Base-by-base conservation (phyloP, 208 protist genomes). In the Leishmania martiniquensis region DNA sequence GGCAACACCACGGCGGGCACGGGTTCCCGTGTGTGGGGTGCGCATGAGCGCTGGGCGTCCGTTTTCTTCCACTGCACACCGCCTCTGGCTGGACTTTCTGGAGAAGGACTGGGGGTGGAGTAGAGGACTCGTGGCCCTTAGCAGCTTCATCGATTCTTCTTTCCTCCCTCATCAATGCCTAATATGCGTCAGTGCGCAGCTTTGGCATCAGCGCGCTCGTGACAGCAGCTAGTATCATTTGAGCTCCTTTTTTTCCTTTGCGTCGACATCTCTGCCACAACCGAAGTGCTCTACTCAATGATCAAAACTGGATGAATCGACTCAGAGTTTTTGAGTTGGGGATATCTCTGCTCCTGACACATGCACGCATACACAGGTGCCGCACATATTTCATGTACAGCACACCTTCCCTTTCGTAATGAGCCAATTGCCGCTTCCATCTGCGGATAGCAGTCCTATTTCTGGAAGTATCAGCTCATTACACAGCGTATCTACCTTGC, bases 401-500 rank as follows among this genome's bases (percentile, higher is more conserved):
- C 20, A n/a, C 37, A 0, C 29, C 4, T 34, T 4, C 39, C 42
- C 22, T 17, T 51, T 9, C 59, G 54, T 39, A 29, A 82, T 82
- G 78, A 77, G 20, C 65, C 55, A 71, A 59, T 29, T 62, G 4
- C 22, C 52, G 25, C 47, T 44, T 1, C 59, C 74, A 44, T 49
- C 17, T 42, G 15, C 65, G 44, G 65, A 32, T 47, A 63, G 54
- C 4, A 39, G 25, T 37, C 20, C 22, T 3, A 20, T 54, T 59
- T 37, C 6, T 17, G 49, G 32, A 59, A 70, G 49, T 15, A 37
- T 47, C 55, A 44, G 62, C 25, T 57, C 52, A 7, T 47, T 9
- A 25, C 74, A 54, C 39, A 37, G 66, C 34, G 47, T 25, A 37
- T 25, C 67, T 6, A 39, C 39, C 2, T 83, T 77, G 34, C 17